A percentile compares a stretch with the other conserved stretches of the same genome.
Evolutionary conservation across 768 basidiomycete genomes (phyloP).

Genomic region (Strobilomyces confusus): DNA sequence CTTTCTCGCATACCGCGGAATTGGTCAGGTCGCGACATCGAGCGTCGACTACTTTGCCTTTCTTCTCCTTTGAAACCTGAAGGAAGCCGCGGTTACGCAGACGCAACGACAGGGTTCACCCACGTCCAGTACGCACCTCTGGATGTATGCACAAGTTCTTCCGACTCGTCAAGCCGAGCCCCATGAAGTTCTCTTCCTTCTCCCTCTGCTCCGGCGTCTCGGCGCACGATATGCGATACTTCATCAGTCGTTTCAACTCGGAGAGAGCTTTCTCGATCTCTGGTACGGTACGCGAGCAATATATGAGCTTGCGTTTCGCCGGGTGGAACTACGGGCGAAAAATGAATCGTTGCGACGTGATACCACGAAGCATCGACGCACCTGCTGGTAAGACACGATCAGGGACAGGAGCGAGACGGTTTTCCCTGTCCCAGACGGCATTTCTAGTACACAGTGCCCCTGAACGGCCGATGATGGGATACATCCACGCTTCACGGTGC

Average conservation of each 20-base stretch:
- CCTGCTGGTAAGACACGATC: constrained; percentile 98
- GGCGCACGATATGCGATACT: constrained; percentile 71
- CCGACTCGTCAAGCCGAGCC: constrained; percentile 89
- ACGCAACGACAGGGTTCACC: not conserved
- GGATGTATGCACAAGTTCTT: constrained; percentile 97
- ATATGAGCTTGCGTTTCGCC: constrained; percentile 89
- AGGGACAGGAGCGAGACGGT: constrained; percentile 93
- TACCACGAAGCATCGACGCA: constrained; percentile 23
- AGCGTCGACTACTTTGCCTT: constrained; percentile 95
- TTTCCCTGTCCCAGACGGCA: constrained; percentile 99
- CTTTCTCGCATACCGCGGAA: constrained; percentile 76
- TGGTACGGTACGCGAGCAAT: constrained; percentile 98
- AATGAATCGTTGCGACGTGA: not conserved
- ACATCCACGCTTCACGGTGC: not conserved
- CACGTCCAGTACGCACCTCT: constrained; percentile 50
- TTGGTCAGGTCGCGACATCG: constrained; percentile 95
- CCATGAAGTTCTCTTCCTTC: constrained; percentile 81
- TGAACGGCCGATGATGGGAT: constrained; percentile 31
- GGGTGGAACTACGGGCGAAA: constrained; percentile 71
- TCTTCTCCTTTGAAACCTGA: constrained; percentile 96
- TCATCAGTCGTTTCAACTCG: constrained; percentile 91
- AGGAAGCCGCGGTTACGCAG: not conserved
- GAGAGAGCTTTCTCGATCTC: constrained; percentile 98
- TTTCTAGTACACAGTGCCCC: constrained; percentile 99
- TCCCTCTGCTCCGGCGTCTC: constrained; percentile 70